These are phyloP conservation scores for Rosa multiflora DNA, from an alignment of 306 rosid genomes.

Conservation along the genomic window DNA sequence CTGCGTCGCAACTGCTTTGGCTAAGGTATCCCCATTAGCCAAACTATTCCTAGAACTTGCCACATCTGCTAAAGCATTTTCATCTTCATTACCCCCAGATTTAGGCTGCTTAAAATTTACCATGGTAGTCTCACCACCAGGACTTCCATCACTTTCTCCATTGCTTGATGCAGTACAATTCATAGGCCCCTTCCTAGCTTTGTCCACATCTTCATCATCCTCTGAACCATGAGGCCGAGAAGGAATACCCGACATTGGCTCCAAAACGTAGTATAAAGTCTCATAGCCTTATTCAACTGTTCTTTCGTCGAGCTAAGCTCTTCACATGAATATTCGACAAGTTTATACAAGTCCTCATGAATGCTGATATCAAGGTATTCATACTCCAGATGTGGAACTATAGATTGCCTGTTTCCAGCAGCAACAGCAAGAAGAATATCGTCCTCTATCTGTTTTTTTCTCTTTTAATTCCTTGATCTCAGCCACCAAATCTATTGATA, in stretches of 20 bases:
- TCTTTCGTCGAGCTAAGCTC: constrained; percentile 84
- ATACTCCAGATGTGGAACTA: constrained; percentile 75
- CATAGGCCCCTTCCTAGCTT: constrained; percentile 35
- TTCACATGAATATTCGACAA: constrained; percentile 74
- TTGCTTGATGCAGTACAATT: constrained; percentile 45
- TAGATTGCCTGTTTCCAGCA: constrained; percentile 75
- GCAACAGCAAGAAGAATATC: constrained; percentile 76
- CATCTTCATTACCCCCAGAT: constrained; percentile 50
- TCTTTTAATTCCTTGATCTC: constrained; percentile 93
- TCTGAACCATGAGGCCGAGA: constrained; percentile 52
- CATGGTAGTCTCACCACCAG: constrained; percentile 42
- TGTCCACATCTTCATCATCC: constrained; percentile 53
- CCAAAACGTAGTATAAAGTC: constrained; percentile 81
- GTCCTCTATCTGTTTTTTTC: constrained; percentile 75
- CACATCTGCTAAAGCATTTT: constrained; percentile 45
- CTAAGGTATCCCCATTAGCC: constrained; percentile 36
- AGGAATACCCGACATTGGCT: constrained; percentile 83
- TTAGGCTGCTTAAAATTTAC: constrained; percentile 47
- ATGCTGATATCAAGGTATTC: constrained; percentile 66
- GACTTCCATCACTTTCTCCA: constrained; percentile 56
- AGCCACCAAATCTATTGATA: constrained; percentile 71
- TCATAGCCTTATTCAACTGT: constrained; percentile 72
- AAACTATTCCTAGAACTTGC: constrained; percentile 42
- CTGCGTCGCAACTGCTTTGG: constrained; percentile 45
- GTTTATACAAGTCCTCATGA: constrained; percentile 88